Base-by-base conservation (phyloP, 2,329 filamentous ascomycete species). In the Lachnellula suecica region DNA sequence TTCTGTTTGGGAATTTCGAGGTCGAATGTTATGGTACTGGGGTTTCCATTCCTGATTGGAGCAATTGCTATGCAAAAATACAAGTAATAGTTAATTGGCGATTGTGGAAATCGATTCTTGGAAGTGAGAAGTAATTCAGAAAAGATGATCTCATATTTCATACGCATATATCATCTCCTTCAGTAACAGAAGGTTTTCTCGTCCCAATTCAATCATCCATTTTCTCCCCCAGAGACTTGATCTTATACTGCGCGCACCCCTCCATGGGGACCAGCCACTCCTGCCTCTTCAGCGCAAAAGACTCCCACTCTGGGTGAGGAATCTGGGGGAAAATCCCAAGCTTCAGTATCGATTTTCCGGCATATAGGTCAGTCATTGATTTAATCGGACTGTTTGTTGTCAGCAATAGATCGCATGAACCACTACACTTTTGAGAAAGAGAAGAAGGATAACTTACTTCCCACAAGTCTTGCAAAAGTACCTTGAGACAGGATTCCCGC, bases 281-380 rank as follows among this genome's bases (percentile, higher is more conserved):
- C 56, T 78, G 73, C 45, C 70, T 66, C 55, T 74, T 70, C n/a
- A 61, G 49, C 2, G 68, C 70, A 62, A 78, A 79, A 15, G 61
- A 67, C 61, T 78, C 75, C 43, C 65, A 66, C 53, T 77, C 74
- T 0, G 75, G 75, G 51, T 68, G 62, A 4, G 75, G 74, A 22
- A 78, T 77, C 4, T 72, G 63, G 4, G 73, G 73, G 55, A 76
- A 77, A 38, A 79, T 74, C 11, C 77, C 77, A 68, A 78, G 71
- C 61, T 79, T 79, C 42, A 79, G 46, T 13, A 79, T 66, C 0
- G 74, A 67, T 56, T 74, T 75, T n/a, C 70, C 68, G 4, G 71
- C 67, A 38, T 68, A 69, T 0, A 67, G 44, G 17, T 68, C 65
- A 0, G 74, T 71, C 25, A 74, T 66, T 17, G 72, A 77, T 63